A percentile compares a stretch with the other conserved stretches of the same genome.
Evolutionary conservation across 2,329 filamentous ascomycete genomes (phyloP).

Genomic region (Calonectria honghensis): DNA sequence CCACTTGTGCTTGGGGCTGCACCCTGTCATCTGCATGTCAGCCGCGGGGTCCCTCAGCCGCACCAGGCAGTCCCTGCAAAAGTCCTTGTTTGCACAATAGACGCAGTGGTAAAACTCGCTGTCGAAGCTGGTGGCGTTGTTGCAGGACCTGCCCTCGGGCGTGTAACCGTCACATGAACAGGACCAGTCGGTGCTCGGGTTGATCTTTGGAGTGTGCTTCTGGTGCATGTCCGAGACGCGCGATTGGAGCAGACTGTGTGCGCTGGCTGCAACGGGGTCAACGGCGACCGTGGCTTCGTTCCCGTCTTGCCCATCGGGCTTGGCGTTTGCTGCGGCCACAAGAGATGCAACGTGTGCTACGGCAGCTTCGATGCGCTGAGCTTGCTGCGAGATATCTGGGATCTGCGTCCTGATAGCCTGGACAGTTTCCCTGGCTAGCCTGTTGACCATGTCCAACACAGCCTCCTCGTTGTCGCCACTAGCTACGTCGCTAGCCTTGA

Average conservation of each 20-base stretch:
- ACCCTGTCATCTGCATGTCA: neutral
- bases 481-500: neutral
- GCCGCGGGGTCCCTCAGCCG: neutral
- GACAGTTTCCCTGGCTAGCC: neutral
- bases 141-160: neutral
- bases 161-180: neutral
- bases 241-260: neutral
- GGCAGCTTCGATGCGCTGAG: neutral
- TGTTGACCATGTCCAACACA: neutral
- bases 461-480: neutral
- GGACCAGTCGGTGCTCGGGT: rapidly evolving
- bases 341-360: neutral
- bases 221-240: neutral
- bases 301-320: neutral
- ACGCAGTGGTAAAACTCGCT: neutral
- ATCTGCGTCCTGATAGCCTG: neutral
- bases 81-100: neutral
- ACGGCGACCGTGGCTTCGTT: neutral
- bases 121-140: neutral
- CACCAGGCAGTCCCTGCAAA: neutral
- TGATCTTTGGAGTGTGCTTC: neutral
- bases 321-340: neutral
- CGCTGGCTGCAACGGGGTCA: neutral
- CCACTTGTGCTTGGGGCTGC: conserved; percentile 15
- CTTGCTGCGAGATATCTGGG: neutral